Base-by-base conservation (phyloP, 371 early-diverging fungal genomes). In the Rhizomucor pusillus region DNA sequence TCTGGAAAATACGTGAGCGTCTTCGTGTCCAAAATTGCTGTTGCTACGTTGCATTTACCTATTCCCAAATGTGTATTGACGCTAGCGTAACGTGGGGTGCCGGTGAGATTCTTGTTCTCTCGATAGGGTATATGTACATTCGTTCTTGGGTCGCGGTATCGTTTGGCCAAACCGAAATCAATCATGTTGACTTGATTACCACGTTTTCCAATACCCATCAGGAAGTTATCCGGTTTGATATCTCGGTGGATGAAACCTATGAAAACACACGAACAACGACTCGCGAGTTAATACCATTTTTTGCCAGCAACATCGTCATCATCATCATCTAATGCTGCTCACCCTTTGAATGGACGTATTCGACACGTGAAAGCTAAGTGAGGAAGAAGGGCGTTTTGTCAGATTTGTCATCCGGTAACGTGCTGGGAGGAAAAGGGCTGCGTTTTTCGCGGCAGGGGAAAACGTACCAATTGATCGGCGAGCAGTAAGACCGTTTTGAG, bases 161-260 rank as follows among this genome's bases (percentile, higher is more conserved):
- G 89, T 73, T 99, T 99, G 46, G 99, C 97, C 54, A 99, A 79
- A 35, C 99, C 99, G 82, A 98, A 97, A 78, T 99, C 99, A 59
- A 99, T 99, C 58, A 99, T 88, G 68, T 96, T 96, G 37, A 99
- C 93, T 58, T 94, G 94, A 68, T 96, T 95, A 40, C 92, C 91
- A 50, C 91, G 88, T 67, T 90, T 91, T 44, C 92, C 94, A 57
- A 91, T 84, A 54, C 98, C 99, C 95, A 99, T 97, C 57, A 99
- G 79, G 73, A 99, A 99, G 82, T 99, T 99, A 74, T 99, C 99
- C 13, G 99, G 99, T 66, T 92, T 91, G 60, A 92, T 91, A 67
- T 92, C 91, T 60, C 92, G 84, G 66, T 92, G 90, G 65, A 90
- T 87, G 60, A 77, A 73, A 13, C 67, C 67, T 65, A 35, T 9